Evolutionary conservation across 176 grass and related monocot species (phyloP), one percentile per base, ranked within the genome.

Genomic region (Alopecurus myosuroides): DNA sequence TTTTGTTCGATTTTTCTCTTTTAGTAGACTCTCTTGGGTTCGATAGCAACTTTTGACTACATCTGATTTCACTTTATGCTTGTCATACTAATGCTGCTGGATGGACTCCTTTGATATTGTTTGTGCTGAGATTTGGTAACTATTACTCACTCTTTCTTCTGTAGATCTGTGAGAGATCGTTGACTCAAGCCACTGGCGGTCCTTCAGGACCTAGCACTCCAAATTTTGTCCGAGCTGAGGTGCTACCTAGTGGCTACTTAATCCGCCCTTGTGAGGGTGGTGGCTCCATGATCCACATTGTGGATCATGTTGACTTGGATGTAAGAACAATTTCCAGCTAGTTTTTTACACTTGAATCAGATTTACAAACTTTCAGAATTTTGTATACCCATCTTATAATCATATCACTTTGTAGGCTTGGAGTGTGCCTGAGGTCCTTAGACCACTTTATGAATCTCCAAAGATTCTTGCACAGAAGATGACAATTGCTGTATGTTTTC

Each of bases 251-350:
- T 84, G 97, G 97, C 17, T 99, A 94, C 85, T 80, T 99, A 33
- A 99, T 99, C 81, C 88, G 94, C 25, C 97, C 97, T 30, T 97
- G 97, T n/a, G 97, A 99, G 78, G 97, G 97, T 42, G 97, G 97
- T 70, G 97, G 97, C 30, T 99, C 97, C 13, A 97, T 99, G 94
- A 99, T 99, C 84, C 94, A 97, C 89, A 99, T 99, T 92, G 97
- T 97, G 26, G 97, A 99, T 91, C 97, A 99, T 88, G 79, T 99
- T 65, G 97, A 99, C 85, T 86, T 99, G 79, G 92, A 99, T 92
- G 97, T 99, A 78, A 97, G 94, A 79, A 37, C 53, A 30, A 77
- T 42, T 46, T 11, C 34, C 15, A 20, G 33, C 72, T 62, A 22
- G 3, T 70, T 82, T 70, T 71, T 76, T 87, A 31, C 11, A 46